Evolutionary conservation across 768 basidiomycete genomes (phyloP).

Genomic region (Boletellus sp.): DNA sequence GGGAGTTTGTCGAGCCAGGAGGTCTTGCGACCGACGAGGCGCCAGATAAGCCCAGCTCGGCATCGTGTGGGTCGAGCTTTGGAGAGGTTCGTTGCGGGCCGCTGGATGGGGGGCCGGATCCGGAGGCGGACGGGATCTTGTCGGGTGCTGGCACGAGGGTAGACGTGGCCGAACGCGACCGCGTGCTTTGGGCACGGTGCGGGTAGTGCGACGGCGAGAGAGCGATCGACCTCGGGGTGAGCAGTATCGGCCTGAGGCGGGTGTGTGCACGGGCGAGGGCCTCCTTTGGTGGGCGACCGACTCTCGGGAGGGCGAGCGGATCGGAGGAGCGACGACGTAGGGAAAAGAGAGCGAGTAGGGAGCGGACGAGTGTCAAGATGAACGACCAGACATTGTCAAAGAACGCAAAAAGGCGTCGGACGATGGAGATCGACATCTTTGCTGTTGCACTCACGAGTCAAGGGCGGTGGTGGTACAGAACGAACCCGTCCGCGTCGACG

Average conservation of each 20-base stretch:
- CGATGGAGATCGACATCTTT: conserved; percentile 13
- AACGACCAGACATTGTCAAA: conserved; percentile 22
- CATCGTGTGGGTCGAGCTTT: conserved; percentile 11
- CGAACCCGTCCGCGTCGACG: not conserved
- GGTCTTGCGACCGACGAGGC: not conserved
- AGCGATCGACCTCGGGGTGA: conserved; percentile 13
- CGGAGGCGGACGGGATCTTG: not conserved
- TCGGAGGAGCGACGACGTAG: conserved; percentile 9
- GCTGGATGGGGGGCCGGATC: not conserved
- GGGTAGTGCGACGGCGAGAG: not conserved
- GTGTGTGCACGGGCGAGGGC: conserved; percentile 12
- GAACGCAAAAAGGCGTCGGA: conserved; percentile 12
- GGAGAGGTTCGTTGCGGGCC: conserved; percentile 16
- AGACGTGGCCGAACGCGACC: conserved; percentile 12
- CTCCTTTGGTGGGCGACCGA: conserved; percentile 1
- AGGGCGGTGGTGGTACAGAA: conserved; percentile 8
- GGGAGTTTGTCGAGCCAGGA: not conserved
- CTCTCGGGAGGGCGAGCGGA: conserved; percentile 7
- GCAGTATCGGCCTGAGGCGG: conserved; percentile 20
- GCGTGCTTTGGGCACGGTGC: conserved; percentile 2
- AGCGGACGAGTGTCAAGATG: conserved; percentile 28
- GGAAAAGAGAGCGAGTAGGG: conserved; percentile 21
- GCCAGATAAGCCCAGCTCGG: conserved; percentile 16
- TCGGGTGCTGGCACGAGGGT: conserved; percentile 6
- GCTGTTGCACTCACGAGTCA: conserved; percentile 9